These are phyloP conservation scores for Sclerospora graminicola DNA, from an alignment of 352 stramenopile species.

Conservation along the genomic window DNA sequence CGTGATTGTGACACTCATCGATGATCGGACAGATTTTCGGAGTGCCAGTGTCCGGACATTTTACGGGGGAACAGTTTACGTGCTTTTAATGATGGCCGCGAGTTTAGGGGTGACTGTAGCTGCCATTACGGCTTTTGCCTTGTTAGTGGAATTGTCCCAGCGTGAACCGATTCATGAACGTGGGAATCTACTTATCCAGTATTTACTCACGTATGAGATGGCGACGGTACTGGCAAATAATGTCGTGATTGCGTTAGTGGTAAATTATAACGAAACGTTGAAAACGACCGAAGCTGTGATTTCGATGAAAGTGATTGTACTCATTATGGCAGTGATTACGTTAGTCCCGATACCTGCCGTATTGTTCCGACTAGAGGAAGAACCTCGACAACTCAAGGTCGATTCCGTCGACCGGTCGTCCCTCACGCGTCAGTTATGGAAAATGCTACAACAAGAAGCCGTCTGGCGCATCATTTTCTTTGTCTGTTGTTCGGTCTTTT, in stretches of 20 bases:
- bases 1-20: conserved; percentile 45
- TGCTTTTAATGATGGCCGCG: conserved; percentile 59
- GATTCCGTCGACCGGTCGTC: conserved; percentile 49
- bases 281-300: conserved; percentile 27
- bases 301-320: conserved; percentile 58
- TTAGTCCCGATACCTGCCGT: conserved; percentile 55
- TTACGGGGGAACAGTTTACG: conserved; percentile 50
- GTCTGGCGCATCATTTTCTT: conserved; percentile 70
- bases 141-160: conserved; percentile 69
- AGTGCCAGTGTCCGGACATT: conserved; percentile 38
- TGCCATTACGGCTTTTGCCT: conserved; percentile 45
- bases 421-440: conserved; percentile 54
- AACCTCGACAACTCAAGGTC: conserved; percentile 66
- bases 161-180: conserved; percentile 66
- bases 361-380: conserved; percentile 54
- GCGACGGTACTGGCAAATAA: conserved; percentile 32
- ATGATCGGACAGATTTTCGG: conserved; percentile 28
- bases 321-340: conserved; percentile 57
- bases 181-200: conserved; percentile 52
- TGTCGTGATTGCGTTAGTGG: conserved; percentile 29
- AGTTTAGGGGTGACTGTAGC: conserved; percentile 53
- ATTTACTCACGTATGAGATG: conserved; percentile 42
- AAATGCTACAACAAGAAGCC: conserved; percentile 62
- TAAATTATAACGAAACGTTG: conserved; percentile 28
- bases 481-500: conserved; percentile 47